A percentile compares a stretch with the other conserved stretches of the same genome.
These are phyloP conservation scores for Solanum paucissectum DNA, from an alignment of 257 asterid genomes.

Conservation along the genomic window DNA sequence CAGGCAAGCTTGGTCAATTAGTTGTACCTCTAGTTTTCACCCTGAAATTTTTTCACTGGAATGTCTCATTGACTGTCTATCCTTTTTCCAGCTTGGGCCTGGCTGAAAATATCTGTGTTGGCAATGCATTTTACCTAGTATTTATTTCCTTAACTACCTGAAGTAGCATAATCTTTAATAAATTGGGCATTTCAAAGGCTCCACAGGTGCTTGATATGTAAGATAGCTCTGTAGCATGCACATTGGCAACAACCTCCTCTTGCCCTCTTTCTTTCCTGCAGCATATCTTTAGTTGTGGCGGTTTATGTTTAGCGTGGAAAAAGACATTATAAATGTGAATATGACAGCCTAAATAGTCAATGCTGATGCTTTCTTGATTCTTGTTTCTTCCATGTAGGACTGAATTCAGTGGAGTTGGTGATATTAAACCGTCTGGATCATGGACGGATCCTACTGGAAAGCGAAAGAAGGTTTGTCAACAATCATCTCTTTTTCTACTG, in stretches of 20 bases:
- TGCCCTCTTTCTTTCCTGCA: neutral
- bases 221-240: neutral
- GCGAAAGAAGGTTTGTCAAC: slow-evolving; percentile 42
- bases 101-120: neutral
- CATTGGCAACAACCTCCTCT: neutral
- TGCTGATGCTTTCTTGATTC: slow-evolving; percentile 19
- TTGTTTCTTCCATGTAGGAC: slow-evolving; percentile 31
- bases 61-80: neutral
- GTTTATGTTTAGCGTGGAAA: neutral
- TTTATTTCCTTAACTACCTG: neutral
- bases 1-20: neutral
- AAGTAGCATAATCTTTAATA: neutral
- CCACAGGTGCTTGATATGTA: neutral
- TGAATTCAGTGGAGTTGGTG: slow-evolving; percentile 25
- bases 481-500: slow-evolving; percentile 3
- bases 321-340: neutral
- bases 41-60: neutral
- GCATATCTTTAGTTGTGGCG: neutral
- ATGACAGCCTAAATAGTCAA: neutral
- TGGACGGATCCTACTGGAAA: slow-evolving; percentile 46
- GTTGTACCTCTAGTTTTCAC: neutral
- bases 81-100: neutral
- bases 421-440: slow-evolving; percentile 24
- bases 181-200: neutral
- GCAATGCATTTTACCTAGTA: neutral